phyloP scores from a whole-genome alignment of 2,329 filamentous ascomycete species.

The Alternaria conjuncta region DNA sequence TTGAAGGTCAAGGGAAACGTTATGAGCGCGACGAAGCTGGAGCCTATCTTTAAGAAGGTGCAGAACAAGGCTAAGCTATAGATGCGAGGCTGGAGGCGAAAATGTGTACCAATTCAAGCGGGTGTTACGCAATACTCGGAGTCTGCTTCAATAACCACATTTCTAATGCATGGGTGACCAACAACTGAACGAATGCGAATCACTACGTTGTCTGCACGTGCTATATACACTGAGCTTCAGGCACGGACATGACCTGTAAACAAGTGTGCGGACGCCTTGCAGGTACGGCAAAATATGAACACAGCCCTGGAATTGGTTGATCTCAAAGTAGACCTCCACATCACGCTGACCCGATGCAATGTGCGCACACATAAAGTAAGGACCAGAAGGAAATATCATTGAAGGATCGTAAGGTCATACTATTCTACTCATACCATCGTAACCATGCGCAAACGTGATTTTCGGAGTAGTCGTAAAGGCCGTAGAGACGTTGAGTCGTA shows the following conservation, averaged over 20 bases:
- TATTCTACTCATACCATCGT: conserved; percentile 4
- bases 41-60: conserved; percentile 69
- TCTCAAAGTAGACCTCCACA: background rate
- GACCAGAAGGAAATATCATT: background rate
- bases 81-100: background rate
- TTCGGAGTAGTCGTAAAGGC: background rate
- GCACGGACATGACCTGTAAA: background rate
- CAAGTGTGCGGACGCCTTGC: background rate
- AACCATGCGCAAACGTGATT: background rate
- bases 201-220: fast-evolving
- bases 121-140: too few species aligned
- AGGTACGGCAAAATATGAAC: background rate
- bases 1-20: conserved; percentile 98
- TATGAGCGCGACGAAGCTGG: conserved; percentile 98
- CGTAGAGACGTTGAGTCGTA: background rate
- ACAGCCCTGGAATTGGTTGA: background rate
- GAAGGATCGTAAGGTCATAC: background rate
- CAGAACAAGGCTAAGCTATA: conserved; percentile 48
- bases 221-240: background rate
- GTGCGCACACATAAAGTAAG: background rate
- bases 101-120: background rate
- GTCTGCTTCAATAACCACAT: background rate
- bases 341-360: background rate
- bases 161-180: background rate
- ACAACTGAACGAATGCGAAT: background rate